These are phyloP conservation scores for Eleusine coracana DNA, from an alignment of 176 grass and related monocot species.

Conservation along the genomic window DNA sequence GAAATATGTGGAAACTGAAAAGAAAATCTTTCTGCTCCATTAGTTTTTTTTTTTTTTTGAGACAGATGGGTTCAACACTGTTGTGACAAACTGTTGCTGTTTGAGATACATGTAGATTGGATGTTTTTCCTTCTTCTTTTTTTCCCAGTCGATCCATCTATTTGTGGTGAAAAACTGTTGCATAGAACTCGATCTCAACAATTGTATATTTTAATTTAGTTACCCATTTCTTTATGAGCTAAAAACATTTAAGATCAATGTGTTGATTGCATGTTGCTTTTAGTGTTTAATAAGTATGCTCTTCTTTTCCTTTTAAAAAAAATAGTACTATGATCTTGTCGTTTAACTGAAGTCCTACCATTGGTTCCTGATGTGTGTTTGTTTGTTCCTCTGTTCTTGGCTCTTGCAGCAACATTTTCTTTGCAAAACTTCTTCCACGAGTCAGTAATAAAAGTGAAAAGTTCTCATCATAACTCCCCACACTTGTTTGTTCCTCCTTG, in stretches of 20 bases:
- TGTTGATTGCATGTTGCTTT: neutral
- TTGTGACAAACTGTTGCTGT: neutral
- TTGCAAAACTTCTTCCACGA: neutral
- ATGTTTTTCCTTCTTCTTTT: neutral
- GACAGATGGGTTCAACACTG: neutral
- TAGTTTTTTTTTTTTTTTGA: neutral
- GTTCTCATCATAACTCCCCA: conserved; percentile 26
- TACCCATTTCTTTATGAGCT: neutral
- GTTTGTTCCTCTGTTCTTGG: conserved; percentile 17
- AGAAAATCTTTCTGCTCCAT: neutral
- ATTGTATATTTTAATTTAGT: neutral
- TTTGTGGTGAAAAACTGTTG: neutral
- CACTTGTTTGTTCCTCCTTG: conserved; percentile 41
- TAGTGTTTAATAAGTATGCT: neutral
- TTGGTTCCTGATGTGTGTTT: conserved; percentile 10
- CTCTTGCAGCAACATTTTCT: neutral
- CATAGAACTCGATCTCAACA: neutral
- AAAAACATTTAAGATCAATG: neutral
- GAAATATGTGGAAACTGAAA: neutral
- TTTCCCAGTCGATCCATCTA: neutral
- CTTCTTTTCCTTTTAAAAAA: neutral
- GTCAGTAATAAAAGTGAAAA: conserved; percentile 23
- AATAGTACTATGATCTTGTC: neutral
- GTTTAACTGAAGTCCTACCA: neutral
- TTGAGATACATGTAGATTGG: neutral